phyloP scores from a whole-genome alignment of 441 rosid genomes.

The Eruca vesicaria region DNA sequence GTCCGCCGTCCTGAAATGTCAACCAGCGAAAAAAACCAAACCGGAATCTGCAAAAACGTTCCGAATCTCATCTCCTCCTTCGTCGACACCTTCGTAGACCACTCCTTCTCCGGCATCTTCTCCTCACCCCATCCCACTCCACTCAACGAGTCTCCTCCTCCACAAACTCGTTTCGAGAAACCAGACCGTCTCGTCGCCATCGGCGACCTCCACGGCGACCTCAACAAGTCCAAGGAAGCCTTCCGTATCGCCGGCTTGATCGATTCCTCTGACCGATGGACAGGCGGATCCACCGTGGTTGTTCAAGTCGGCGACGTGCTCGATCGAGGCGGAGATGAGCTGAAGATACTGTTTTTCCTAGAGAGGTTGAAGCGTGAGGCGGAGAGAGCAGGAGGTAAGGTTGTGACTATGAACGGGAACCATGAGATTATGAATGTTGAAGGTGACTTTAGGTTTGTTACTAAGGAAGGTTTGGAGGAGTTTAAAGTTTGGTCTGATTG shows the following conservation, averaged over 20 bases:
- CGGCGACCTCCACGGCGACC: slow-evolving; percentile 89
- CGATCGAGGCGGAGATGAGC: slow-evolving; percentile 81
- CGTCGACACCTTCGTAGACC: background rate
- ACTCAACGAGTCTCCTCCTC: slow-evolving; percentile 11
- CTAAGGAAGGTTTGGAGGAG: slow-evolving; percentile 56
- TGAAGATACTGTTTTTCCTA: slow-evolving; percentile 66
- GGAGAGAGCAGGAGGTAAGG: slow-evolving; percentile 51
- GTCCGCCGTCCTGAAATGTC: background rate
- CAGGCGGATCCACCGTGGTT: slow-evolving; percentile 65
- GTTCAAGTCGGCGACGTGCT: slow-evolving; percentile 85
- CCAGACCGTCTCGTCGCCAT: slow-evolving; percentile 70
- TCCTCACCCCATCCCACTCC: slow-evolving; percentile 9
- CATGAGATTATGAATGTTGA: slow-evolving; percentile 95
- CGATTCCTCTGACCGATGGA: slow-evolving; percentile 62
- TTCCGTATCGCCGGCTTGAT: slow-evolving; percentile 67
- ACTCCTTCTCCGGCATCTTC: background rate
- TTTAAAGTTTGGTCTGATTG: slow-evolving; percentile 72
- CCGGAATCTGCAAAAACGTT: background rate
- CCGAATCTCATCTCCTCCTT: background rate
- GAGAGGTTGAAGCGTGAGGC: slow-evolving; percentile 82
- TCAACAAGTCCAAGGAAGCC: slow-evolving; percentile 63
- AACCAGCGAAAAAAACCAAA: background rate
- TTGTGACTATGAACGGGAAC: slow-evolving; percentile 83
- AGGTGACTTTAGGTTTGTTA: slow-evolving; percentile 76
- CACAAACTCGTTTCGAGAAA: slow-evolving; percentile 35